A percentile compares a stretch with the other conserved stretches of the same genome.
Evolutionary conservation across 2,329 filamentous ascomycete species (phyloP).

Genomic region (Penicillium digitatum): DNA sequence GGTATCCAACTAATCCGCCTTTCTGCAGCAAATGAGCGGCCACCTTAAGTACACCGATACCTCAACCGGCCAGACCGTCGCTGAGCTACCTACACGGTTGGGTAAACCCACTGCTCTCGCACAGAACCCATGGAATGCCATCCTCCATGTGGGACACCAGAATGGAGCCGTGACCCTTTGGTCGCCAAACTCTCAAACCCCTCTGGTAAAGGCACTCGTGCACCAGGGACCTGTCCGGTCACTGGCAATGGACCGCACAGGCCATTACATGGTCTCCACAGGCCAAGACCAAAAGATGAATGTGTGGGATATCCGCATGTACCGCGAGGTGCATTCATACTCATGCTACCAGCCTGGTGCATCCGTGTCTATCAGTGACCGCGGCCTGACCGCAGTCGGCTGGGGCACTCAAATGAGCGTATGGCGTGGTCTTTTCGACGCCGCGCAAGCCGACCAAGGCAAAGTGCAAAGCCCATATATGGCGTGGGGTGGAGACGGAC

Average conservation of each 20-base stretch:
- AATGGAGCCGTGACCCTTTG: slow-evolving; percentile 93
- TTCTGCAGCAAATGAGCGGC: slow-evolving; percentile 65
- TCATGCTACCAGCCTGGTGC: slow-evolving; percentile 77
- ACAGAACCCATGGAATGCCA: slow-evolving; percentile 89
- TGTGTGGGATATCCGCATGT: slow-evolving; percentile 94
- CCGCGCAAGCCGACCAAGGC: slow-evolving; percentile 64
- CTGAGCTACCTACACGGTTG: slow-evolving; percentile 77
- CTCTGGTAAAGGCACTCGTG: slow-evolving; percentile 84
- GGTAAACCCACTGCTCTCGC: slow-evolving; percentile 78
- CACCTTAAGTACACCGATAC: slow-evolving; percentile 93
- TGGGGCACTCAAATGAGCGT: slow-evolving; percentile 86
- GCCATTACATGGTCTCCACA: slow-evolving; percentile 90
- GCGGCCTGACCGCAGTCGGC: slow-evolving; percentile 79
- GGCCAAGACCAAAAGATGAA: slow-evolving; percentile 88
- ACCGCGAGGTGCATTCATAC: slow-evolving; percentile 88
- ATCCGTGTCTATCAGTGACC: slow-evolving; percentile 82
- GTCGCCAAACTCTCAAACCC: slow-evolving; percentile 85
- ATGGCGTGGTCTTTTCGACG: slow-evolving; percentile 86
- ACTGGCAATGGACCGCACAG: slow-evolving; percentile 80
- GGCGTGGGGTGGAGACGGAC: slow-evolving; percentile 83
- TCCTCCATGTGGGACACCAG: slow-evolving; percentile 88
- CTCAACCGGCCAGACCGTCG: slow-evolving; percentile 83
- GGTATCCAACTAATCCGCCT: not conserved
- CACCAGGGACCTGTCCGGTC: slow-evolving; percentile 86
- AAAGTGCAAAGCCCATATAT: slow-evolving; percentile 89